Evolutionary conservation across 1,139 yeast genomes (phyloP).

Genomic region (Saccharomyces pastorianus): DNA sequence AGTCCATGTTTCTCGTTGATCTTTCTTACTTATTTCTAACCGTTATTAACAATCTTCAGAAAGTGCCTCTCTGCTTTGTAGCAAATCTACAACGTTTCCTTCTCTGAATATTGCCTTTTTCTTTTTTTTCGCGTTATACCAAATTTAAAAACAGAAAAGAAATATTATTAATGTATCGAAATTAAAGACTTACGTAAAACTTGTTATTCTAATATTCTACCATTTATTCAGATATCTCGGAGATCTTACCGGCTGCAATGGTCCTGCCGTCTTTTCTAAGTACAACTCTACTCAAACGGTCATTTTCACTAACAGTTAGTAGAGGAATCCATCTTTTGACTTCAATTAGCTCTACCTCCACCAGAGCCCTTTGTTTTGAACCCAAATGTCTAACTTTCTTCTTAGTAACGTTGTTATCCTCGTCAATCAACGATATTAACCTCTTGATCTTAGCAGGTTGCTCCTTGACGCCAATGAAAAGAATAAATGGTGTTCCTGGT

Average conservation of each 20-base stretch:
- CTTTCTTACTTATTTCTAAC: neutral
- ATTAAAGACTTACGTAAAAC: neutral
- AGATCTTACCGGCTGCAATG: slow-evolving; percentile 75
- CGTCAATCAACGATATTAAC: slow-evolving; percentile 45
- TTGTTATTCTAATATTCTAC: slow-evolving; percentile 3
- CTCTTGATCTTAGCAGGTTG: slow-evolving; percentile 63
- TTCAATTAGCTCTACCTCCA: slow-evolving; percentile 55
- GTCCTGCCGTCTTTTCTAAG: slow-evolving; percentile 80
- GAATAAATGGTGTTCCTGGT: slow-evolving; percentile 73
- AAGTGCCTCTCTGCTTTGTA: too few relatives aligned
- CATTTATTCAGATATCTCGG: slow-evolving; percentile 15
- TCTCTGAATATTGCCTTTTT: neutral
- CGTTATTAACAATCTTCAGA: neutral
- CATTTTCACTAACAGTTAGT: slow-evolving; percentile 50
- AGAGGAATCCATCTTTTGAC: slow-evolving; percentile 48
- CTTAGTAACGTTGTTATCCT: slow-evolving; percentile 39
- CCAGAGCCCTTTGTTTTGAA: slow-evolving; percentile 64
- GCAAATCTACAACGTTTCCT: too few relatives aligned
- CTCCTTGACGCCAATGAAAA: slow-evolving; percentile 75
- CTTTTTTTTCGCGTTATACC: neutral
- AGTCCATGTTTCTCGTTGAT: neutral
- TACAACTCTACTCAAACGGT: slow-evolving; percentile 71
- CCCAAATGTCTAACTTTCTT: slow-evolving; percentile 63
- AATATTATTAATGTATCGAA: neutral
- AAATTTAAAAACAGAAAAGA: neutral